A percentile compares a stretch with the other conserved stretches of the same genome.
These are phyloP conservation scores for Chrysanthemum seticuspe DNA, from an alignment of 129 eudicot species.

Conservation along the genomic window DNA sequence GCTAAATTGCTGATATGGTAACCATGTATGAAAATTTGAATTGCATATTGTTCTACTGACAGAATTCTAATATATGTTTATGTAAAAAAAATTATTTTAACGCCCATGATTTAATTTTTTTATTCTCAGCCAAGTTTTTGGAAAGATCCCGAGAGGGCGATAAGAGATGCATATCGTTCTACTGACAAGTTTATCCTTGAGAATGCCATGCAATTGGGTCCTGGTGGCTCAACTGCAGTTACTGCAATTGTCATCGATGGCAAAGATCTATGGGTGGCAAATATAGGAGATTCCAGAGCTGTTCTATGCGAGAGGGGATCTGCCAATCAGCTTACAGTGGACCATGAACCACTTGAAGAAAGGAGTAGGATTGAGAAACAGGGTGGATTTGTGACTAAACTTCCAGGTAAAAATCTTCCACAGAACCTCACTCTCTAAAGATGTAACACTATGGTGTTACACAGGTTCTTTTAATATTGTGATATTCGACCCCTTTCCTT, in stretches of 20 bases:
- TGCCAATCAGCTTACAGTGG: slow-evolving; percentile 75
- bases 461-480: too few species aligned
- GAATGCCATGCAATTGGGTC: slow-evolving; percentile 64
- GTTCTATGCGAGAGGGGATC: slow-evolving; percentile 63
- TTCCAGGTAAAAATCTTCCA: slow-evolving; percentile 53
- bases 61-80: neutral
- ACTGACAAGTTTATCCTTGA: slow-evolving; percentile 68
- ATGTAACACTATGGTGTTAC: neutral
- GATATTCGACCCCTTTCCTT: neutral
- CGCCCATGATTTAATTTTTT: slow-evolving; percentile 2
- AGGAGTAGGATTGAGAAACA: slow-evolving; percentile 68
- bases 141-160: slow-evolving; percentile 65
- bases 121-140: slow-evolving; percentile 63
- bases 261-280: slow-evolving; percentile 78
- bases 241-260: slow-evolving; percentile 93
- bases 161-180: slow-evolving; percentile 63
- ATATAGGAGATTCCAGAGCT: slow-evolving; percentile 88
- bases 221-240: slow-evolving; percentile 94
- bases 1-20: too few species aligned
- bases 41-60: neutral
- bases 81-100: neutral
- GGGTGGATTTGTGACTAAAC: slow-evolving; percentile 84
- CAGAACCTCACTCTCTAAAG: neutral
- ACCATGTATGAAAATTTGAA: neutral
- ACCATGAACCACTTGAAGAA: slow-evolving; percentile 80